Evolutionary conservation across 257 asterid species (phyloP), one percentile per base, ranked within the genome.

Genomic region (Ilex aquifolium): DNA sequence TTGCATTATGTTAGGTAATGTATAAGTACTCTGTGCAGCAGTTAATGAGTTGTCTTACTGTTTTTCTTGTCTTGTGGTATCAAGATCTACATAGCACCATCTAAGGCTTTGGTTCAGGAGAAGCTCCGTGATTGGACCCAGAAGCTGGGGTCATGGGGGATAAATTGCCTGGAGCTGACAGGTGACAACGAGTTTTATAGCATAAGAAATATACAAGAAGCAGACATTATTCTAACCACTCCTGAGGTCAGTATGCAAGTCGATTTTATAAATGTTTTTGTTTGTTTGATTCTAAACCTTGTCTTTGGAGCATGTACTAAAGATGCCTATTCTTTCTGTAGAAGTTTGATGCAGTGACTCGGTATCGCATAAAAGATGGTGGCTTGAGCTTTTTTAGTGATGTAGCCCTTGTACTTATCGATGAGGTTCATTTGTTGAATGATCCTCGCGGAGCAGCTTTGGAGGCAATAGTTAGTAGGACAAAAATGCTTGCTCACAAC

Each of bases 391-490:
- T 92, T 81, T 92, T 89, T 82, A 77, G 97, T 57, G 99, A 89
- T 72, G 85, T 92, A 70, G 82, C 99, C 36, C 91, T 92, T 59
- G 85, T 92, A 74, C 95, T 92, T 54, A 86, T 92, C 64, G 99
- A 92, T 82, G 99, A 89, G 79, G 99, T 89, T 79, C 99, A 92
- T 83, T 84, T 92, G 69, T 82, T 92, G 80, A 92, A 85, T 74
- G 99, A 89, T 62, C 87, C 97, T 63, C 91, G 99, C 63, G 99
- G 99, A 73, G 99, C 99, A 69, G 90, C 94, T 64, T 73, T 92
- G 71, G 97, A 92, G 80, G 97, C 99, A 68, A 81, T 92, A 59
- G 83, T 92, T 69, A 87, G 99, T 78, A 83, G 97, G 80, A 89
- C 85, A 56, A 92, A 92, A 78, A 87, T 89, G 94, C 95, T 92